Evolutionary conservation across 2,329 filamentous ascomycete species (phyloP), one percentile per base, ranked within the genome.

Genomic region (Hymenoscyphus fraxineus): DNA sequence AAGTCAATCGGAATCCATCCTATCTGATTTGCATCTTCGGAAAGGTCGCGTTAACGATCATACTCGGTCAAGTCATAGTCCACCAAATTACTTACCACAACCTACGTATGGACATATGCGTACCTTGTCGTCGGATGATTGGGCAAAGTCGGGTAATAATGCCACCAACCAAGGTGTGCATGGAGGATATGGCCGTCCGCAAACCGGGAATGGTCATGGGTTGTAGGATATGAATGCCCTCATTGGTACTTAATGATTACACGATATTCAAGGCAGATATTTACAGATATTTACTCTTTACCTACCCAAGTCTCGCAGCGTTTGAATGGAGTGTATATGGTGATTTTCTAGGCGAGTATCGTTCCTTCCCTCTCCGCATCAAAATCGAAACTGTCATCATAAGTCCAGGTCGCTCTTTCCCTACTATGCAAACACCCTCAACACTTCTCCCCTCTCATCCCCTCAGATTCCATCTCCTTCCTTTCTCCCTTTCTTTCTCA

Each of bases 11-110:
- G 71, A 72, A 38, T 60, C 69, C 22, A 54, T 73, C 2, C 61
- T 72, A 16, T 59, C 63, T 74, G 59, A 79, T 80, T 13, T 86
- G 80, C 3, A 76, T 74, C 38, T 78, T 80, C 57, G 77, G 67
- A 75, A 76, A 41, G 77, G 79, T 35, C 70, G 66, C 31, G 62
- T 67, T 6, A 60, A 68, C n/a, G 72, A 72, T 13, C 62, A 67
- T 3, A 61, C 69, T 10, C 60, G 66, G 12, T 65, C 44, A 38
- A 71, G 65, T 41, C 70, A 71, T 19, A 72, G 69, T 55, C 67
- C 70, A 32, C 66, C 72, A 47, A 57, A 22, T 13, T 16, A n/a
- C 15, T 71, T 67, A 41, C 60, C 71, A 27, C 67, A 67, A 39
- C 60, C 66, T 35, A 61, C 59, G 1, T 73, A 69, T 58, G 71